phyloP scores from a whole-genome alignment of 176 grass and related monocot species.

The Carex littledalei region DNA sequence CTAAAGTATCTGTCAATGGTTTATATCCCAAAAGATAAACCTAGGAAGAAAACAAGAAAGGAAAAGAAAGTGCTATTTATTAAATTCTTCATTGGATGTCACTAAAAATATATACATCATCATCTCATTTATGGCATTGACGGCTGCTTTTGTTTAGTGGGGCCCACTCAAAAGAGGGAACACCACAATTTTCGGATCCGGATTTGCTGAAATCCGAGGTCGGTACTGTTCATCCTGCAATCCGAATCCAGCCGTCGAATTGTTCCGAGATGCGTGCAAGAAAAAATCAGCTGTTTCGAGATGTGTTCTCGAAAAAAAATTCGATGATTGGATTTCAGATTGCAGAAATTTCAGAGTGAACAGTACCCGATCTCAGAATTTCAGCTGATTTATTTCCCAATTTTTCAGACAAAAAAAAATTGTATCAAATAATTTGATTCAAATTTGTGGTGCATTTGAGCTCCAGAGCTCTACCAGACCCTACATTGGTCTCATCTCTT shows the following conservation, averaged over 20 bases:
- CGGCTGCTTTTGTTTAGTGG: slow-evolving; percentile 2
- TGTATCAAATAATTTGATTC: too few species aligned
- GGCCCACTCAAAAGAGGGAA: not conserved
- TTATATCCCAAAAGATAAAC: not conserved
- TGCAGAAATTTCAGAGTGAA: too few species aligned
- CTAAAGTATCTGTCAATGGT: not conserved
- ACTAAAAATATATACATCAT: not conserved
- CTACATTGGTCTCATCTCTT: not conserved
- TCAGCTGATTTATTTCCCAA: too few species aligned
- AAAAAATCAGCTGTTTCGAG: too few species aligned
- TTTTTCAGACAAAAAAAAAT: not conserved
- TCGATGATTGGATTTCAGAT: too few species aligned
- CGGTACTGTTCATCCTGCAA: too few species aligned
- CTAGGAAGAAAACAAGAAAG: not conserved
- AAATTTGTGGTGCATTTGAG: not conserved
- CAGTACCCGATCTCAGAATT: too few species aligned
- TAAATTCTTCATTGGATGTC: not conserved
- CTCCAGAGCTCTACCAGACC: not conserved
- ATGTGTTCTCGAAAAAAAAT: too few species aligned
- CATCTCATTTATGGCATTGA: slow-evolving; percentile 3
- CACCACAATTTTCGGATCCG: too few species aligned
- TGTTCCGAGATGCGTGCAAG: too few species aligned
- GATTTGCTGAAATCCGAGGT: too few species aligned
- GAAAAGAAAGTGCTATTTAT: not conserved
- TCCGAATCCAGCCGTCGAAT: too few species aligned